A percentile compares a stretch with the other conserved stretches of the same genome.
Evolutionary conservation across 805 yeast species (phyloP).

Genomic region (Kluyveromyces lactis): DNA sequence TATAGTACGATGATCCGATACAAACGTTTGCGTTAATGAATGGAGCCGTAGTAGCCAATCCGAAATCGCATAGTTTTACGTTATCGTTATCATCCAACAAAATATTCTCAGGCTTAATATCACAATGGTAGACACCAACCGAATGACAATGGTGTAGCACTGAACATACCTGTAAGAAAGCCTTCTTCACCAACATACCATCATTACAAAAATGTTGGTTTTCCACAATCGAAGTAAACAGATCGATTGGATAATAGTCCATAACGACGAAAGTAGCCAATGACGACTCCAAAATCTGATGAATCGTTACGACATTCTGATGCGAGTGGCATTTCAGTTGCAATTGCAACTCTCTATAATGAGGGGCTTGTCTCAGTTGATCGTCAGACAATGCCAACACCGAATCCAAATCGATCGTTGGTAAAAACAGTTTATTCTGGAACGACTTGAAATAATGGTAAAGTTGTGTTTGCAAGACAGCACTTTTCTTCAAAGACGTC

Average conservation of each 20-base stretch:
- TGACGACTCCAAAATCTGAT: constrained; percentile 58
- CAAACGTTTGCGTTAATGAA: constrained; percentile 61
- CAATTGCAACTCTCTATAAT: constrained; percentile 57
- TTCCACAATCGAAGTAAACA: constrained; percentile 80
- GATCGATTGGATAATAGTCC: constrained; percentile 84
- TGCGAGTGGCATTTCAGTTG: constrained; percentile 72
- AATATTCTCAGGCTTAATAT: constrained; percentile 91
- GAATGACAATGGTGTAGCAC: constrained; percentile 79
- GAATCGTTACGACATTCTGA: constrained; percentile 69
- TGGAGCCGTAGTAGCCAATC: constrained; percentile 62
- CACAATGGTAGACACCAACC: constrained; percentile 83
- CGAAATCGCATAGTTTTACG: constrained; percentile 76
- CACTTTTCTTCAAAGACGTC: constrained; percentile 16
- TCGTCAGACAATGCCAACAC: constrained; percentile 27
- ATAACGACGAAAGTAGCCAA: constrained; percentile 59
- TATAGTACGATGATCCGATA: constrained; percentile 81
- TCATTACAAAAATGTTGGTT: constrained; percentile 49
- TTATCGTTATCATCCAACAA: constrained; percentile 52
- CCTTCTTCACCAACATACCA: constrained; percentile 44
- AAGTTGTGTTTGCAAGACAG: constrained; percentile 21
- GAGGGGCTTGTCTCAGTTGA: constrained; percentile 28
- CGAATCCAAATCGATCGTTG: constrained; percentile 21
- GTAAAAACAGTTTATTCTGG: constrained; percentile 17
- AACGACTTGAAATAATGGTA: constrained; percentile 18
- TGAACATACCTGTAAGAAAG: constrained; percentile 69